Conservation (phyloP, 306 rosid genomes). For the Begonia loranthoides region DNA sequence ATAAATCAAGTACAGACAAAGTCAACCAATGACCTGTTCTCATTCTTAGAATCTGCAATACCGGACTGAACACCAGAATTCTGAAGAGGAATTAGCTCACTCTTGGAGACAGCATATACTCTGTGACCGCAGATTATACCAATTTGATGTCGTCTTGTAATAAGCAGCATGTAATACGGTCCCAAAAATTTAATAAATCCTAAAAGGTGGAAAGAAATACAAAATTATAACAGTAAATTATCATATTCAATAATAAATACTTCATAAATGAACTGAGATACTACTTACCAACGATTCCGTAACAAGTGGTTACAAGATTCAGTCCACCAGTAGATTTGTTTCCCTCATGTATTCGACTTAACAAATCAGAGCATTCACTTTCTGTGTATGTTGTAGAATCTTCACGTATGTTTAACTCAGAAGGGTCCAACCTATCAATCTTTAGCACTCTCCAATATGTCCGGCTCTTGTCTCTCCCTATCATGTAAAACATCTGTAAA, state of each 20-base stretch:
- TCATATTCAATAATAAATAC: too few relatives aligned
- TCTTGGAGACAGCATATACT: conserved; percentile 68
- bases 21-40: conserved; percentile 58
- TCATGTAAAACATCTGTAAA: conserved; percentile 74
- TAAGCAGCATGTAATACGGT: conserved; percentile 90
- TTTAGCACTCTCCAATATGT: conserved; percentile 76
- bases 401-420: conserved; percentile 55
- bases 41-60: conserved; percentile 54
- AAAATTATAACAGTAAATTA: conserved; percentile 8
- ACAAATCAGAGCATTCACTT: conserved; percentile 63
- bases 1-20: too few relatives aligned
- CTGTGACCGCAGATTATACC: conserved; percentile 74
- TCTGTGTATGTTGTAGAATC: conserved; percentile 66
- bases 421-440: conserved; percentile 65
- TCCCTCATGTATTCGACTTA: conserved; percentile 80
- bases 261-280: conserved; percentile 4
- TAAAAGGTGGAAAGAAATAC: conserved; percentile 20
- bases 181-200: conserved; percentile 90
- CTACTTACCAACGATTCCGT: conserved; percentile 79
- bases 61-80: conserved; percentile 43
- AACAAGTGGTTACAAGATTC: conserved; percentile 68
- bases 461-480: conserved; percentile 82
- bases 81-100: conserved; percentile 67
- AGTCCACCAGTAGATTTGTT: conserved; percentile 88
- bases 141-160: conserved; percentile 71